Evolutionary conservation across 2,329 filamentous ascomycete species (phyloP), one percentile per base, ranked within the genome.

Genomic region (Scorias spongiosa): DNA sequence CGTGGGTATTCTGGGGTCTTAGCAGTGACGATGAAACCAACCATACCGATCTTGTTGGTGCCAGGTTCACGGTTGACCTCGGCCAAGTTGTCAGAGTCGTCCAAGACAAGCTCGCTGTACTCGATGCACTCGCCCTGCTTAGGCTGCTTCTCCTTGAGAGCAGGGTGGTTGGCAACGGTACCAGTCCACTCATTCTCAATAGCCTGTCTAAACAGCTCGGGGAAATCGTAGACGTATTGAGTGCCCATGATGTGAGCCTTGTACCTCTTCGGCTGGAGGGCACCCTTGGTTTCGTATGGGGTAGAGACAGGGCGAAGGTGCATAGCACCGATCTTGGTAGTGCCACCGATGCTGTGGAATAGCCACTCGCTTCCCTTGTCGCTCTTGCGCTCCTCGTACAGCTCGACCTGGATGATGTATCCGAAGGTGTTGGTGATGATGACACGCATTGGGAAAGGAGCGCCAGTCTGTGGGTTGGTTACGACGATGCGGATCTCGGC

Each of bases 161-260:
- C 70, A 10, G 85, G 74, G 57, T 89, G 80, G 61, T 80, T 80
- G 62, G 80, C 78, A 51, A 84, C 74, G 45, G 80, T 78, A 63
- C 81, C 80, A 59, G 71, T 68, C 91, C 91, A 98, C 66, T 78
- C 84, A 73, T 95, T 95, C 70, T 95, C 87, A 61, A 94, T 86
- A 39, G 91, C 87, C 67, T 96, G 91, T 60, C 91, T 80, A 83
- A 98, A 98, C 41, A 98, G 80, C 74, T 98, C 91, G 28, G 91
- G 91, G 81, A 98, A 98, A 66, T 98, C 91, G 64, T 98, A 98
- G 44, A 96, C 91, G 63, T 95, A 98, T 67, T 98, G 91, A 26
- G 91, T 98, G 51, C 91, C 91, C 88, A 98, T 95, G 49, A 96
- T 72, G 63, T 98, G 91, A 54, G 91, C 91, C 81, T 94, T 95